These are phyloP conservation scores for Phytophthora macrochlamydospora DNA, from an alignment of 352 stramenopile genomes.

Conservation along the genomic window DNA sequence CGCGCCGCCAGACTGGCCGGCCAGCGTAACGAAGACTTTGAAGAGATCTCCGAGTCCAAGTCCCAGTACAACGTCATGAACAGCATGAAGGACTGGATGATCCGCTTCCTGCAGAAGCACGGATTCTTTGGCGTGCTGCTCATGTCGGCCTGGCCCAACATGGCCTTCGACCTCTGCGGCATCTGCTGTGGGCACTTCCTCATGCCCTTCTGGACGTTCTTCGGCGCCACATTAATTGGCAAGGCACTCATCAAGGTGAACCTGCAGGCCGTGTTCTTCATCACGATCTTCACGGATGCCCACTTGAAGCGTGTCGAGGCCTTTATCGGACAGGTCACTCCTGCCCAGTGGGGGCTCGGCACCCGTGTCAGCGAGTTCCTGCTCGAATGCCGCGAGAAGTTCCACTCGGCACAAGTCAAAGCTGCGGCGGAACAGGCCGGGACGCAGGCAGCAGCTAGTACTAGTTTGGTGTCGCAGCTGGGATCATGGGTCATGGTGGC, in stretches of 20 bases:
- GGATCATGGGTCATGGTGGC: slow-evolving; percentile 84
- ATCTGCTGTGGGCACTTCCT: slow-evolving; percentile 95
- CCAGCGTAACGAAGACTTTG: slow-evolving; percentile 90
- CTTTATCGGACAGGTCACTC: slow-evolving; percentile 82
- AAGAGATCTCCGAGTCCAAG: slow-evolving; percentile 84
- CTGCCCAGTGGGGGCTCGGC: slow-evolving; percentile 75
- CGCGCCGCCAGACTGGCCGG: slow-evolving; percentile 84
- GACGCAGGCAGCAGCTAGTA: slow-evolving; percentile 42
- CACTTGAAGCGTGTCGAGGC: slow-evolving; percentile 85
- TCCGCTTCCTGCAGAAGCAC: slow-evolving; percentile 89
- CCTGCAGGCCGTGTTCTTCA: slow-evolving; percentile 90
- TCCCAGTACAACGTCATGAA: slow-evolving; percentile 91
- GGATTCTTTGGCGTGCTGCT: slow-evolving; percentile 94
- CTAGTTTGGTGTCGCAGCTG: slow-evolving; percentile 79
- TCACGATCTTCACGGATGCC: slow-evolving; percentile 90
- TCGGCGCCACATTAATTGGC: slow-evolving; percentile 93
- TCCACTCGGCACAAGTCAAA: slow-evolving; percentile 77
- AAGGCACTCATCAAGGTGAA: slow-evolving; percentile 94
- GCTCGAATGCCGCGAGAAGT: slow-evolving; percentile 86
- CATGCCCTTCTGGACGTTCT: slow-evolving; percentile 96
- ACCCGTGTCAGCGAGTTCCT: slow-evolving; percentile 85
- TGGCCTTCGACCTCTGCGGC: slow-evolving; percentile 94
- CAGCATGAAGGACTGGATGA: slow-evolving; percentile 94
- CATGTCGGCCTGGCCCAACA: slow-evolving; percentile 95
- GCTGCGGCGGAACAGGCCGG: slow-evolving; percentile 62